These are phyloP conservation scores for Carpinus viminea DNA, from an alignment of 306 rosid species.

Conservation along the genomic window DNA sequence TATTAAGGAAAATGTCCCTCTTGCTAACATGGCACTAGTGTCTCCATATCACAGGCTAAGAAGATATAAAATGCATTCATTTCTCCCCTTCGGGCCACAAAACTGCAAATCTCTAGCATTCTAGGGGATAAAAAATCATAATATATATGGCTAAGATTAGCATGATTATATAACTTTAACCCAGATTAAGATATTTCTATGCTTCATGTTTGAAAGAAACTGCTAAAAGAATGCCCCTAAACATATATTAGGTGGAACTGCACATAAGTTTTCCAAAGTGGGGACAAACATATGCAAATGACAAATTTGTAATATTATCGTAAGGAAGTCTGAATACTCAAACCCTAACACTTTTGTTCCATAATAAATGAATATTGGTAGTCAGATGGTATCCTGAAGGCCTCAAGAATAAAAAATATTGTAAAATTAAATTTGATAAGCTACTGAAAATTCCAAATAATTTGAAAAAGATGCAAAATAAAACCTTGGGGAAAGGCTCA, in stretches of 20 bases:
- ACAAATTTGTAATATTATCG: neutral
- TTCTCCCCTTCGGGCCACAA: neutral
- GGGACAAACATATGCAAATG: neutral
- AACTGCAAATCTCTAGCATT: neutral
- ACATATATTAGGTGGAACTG: neutral
- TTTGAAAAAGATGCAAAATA: conserved; percentile 23
- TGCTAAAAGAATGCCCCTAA: neutral
- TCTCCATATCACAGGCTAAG: neutral
- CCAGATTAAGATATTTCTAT: neutral
- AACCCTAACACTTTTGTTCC: neutral
- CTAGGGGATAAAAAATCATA: neutral
- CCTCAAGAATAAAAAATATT: conserved; percentile 2
- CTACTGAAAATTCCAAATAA: conserved; percentile 13
- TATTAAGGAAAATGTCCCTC: neutral
- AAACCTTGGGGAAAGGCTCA: conserved; percentile 84
- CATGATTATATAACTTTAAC: neutral
- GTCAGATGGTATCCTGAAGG: neutral
- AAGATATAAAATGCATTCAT: neutral
- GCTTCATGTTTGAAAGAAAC: neutral
- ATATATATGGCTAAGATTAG: neutral
- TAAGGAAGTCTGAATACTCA: neutral
- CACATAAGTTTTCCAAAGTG: neutral
- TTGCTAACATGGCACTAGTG: neutral
- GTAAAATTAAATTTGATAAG: conserved; percentile 24
- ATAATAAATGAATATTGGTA: neutral